Conservation (phyloP, 176 grass and related monocot species). For the Cenchrus americanus region DNA sequence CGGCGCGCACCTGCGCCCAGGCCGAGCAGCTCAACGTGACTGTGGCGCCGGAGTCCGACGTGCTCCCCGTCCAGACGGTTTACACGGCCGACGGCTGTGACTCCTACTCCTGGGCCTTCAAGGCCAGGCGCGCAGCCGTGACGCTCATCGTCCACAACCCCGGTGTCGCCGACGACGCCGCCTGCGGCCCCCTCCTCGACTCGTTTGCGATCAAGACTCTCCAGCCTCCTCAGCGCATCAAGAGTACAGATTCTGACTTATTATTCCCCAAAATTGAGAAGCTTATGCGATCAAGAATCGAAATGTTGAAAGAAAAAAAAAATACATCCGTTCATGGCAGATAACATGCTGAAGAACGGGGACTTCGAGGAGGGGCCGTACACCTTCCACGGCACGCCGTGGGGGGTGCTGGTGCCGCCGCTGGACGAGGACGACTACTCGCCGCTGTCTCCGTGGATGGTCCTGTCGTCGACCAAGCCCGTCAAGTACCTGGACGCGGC, state of each 20-base stretch:
- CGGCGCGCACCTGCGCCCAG: neutral
- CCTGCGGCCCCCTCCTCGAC: slow-evolving; percentile 64
- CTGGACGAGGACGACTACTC: slow-evolving; percentile 65
- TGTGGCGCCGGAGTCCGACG: neutral
- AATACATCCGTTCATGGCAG: neutral
- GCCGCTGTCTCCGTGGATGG: slow-evolving; percentile 51
- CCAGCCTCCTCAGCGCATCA: slow-evolving; percentile 23
- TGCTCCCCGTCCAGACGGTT: neutral
- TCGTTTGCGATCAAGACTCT: slow-evolving; percentile 42
- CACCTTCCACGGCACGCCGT: slow-evolving; percentile 46
- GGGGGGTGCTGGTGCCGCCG: slow-evolving; percentile 67
- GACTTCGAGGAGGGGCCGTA: slow-evolving; percentile 73
- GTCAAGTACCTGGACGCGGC: slow-evolving; percentile 66
- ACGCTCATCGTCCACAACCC: slow-evolving; percentile 58
- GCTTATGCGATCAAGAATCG: neutral
- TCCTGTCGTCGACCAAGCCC: slow-evolving; percentile 57
- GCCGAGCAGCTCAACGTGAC: neutral
- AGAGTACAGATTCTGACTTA: no score
- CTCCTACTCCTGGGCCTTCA: slow-evolving; percentile 66
- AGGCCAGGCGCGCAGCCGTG: neutral
- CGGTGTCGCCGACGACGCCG: slow-evolving; percentile 44
- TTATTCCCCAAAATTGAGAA: no score
- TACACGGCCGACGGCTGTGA: slow-evolving; percentile 54
- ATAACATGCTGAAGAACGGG: slow-evolving; percentile 60
- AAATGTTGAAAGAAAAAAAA: neutral